Conservation (phyloP, 371 early-diverging fungal genomes). For the Mortierella sp. region DNA sequence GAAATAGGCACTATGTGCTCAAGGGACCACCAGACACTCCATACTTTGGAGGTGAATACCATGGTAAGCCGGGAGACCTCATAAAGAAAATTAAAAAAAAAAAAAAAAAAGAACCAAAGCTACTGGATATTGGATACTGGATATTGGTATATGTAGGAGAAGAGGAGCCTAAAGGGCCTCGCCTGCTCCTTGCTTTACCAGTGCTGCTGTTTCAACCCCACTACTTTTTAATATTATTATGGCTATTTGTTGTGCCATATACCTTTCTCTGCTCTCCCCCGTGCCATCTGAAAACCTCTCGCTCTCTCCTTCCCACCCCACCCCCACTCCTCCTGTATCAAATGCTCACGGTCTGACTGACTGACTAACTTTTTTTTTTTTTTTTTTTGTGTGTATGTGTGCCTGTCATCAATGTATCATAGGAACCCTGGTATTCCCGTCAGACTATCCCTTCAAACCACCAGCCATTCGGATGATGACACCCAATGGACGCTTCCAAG, state of each 20-base stretch:
- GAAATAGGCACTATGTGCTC: slow-evolving; percentile 91
- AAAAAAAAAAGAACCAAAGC: too few relatives aligned
- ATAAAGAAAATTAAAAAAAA: too few relatives aligned
- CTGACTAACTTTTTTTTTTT: too few relatives aligned
- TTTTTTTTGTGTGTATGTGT: too few relatives aligned
- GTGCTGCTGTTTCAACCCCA: not conserved
- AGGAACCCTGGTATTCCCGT: slow-evolving; percentile 90
- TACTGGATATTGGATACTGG: too few relatives aligned
- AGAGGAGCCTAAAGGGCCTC: not conserved
- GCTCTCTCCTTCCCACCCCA: too few relatives aligned
- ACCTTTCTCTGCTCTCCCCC: too few relatives aligned
- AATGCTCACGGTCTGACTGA: too few relatives aligned
- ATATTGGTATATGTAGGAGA: not conserved
- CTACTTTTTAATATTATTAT: not conserved
- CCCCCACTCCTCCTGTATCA: too few relatives aligned
- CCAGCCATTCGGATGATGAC: slow-evolving; percentile 96
- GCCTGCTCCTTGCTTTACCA: not conserved
- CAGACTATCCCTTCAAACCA: slow-evolving; percentile 97
- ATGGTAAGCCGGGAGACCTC: slow-evolving; percentile 65
- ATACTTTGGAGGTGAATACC: slow-evolving; percentile 92
- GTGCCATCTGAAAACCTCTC: too few relatives aligned
- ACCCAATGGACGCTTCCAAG: slow-evolving; percentile 92
- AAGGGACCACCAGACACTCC: slow-evolving; percentile 94
- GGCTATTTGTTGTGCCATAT: not conserved
- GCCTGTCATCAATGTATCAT: too few relatives aligned